Evolutionary conservation across 2,329 filamentous ascomycete genomes (phyloP).

Genomic region (Ilyonectria sp.): DNA sequence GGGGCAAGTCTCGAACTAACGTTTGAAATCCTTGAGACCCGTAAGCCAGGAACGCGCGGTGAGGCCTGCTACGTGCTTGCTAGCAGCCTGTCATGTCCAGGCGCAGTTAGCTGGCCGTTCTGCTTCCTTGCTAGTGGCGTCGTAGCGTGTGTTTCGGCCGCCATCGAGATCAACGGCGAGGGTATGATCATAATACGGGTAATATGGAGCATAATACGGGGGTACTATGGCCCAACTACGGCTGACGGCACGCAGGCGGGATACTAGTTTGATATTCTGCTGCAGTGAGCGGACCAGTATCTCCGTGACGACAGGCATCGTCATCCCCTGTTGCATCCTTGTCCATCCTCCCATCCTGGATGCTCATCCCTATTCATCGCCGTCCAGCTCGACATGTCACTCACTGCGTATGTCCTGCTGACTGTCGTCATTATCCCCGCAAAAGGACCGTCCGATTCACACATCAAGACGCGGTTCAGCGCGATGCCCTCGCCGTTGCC

Average conservation of each 20-base stretch:
- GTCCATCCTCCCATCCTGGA: too few relatives aligned
- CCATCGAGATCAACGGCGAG: neutral
- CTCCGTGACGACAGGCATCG: conserved; percentile 7
- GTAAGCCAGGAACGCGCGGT: neutral
- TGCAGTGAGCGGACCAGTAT: neutral
- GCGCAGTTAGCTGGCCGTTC: neutral
- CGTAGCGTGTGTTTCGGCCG: neutral
- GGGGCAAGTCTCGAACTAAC: too few relatives aligned
- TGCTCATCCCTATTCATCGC: too few relatives aligned
- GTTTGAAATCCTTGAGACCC: too few relatives aligned
- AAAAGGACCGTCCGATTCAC: conserved; percentile 35
- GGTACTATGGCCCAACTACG: too few relatives aligned
- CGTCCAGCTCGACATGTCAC: too few relatives aligned
- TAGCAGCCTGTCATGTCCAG: neutral
- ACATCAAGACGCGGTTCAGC: conserved; percentile 34
- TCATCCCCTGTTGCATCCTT: neutral
- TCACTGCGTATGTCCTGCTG: too few relatives aligned
- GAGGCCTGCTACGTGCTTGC: neutral
- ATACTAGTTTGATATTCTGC: too few relatives aligned
- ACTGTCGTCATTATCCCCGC: conserved; percentile 41
- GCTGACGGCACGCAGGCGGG: too few relatives aligned
- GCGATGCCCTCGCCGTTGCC: conserved; percentile 24
- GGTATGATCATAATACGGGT: too few relatives aligned
- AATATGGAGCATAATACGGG: too few relatives aligned
- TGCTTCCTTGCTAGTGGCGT: neutral